Percentiles rank a stretch among this genome's conserved stretches.
These are phyloP conservation scores for Jackrogersella minutella DNA, from an alignment of 495 filamentous ascomycete genomes.

Conservation along the genomic window DNA sequence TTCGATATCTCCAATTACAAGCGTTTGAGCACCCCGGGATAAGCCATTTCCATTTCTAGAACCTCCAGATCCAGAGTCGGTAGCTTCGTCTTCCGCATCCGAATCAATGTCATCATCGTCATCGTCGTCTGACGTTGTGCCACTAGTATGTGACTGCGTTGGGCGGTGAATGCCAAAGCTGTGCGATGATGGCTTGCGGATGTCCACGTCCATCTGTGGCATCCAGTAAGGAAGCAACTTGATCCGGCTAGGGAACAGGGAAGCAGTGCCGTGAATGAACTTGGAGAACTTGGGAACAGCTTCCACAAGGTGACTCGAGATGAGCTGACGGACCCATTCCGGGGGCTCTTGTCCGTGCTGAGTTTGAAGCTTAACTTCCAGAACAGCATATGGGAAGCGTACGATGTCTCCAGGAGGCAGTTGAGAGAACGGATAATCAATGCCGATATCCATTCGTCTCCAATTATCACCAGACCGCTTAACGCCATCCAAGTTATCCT, in stretches of 20 bases:
- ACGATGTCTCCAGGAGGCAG: slow-evolving; percentile 84
- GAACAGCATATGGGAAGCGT: slow-evolving; percentile 92
- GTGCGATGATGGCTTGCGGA: slow-evolving; percentile 87
- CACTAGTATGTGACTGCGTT: slow-evolving; percentile 73
- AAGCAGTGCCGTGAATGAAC: slow-evolving; percentile 95
- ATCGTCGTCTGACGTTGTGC: slow-evolving; percentile 77
- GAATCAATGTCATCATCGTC: slow-evolving; percentile 65
- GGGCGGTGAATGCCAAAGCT: slow-evolving; percentile 88
- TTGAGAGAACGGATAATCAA: slow-evolving; percentile 94
- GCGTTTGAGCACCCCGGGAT: slow-evolving; percentile 43
- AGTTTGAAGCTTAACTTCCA: slow-evolving; percentile 98
- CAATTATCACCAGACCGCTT: slow-evolving; percentile 85
- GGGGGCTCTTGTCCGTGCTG: slow-evolving; percentile 97
- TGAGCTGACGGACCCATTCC: slow-evolving; percentile 93
- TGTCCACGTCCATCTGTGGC: slow-evolving; percentile 98
- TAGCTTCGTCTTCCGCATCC: slow-evolving; percentile 60
- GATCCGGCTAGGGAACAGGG: slow-evolving; percentile 85
- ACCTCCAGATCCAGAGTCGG: slow-evolving; percentile 15
- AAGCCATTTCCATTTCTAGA: slow-evolving; percentile 43
- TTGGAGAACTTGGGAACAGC: slow-evolving; percentile 99
- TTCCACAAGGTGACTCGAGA: slow-evolving; percentile 92
- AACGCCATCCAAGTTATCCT: slow-evolving; percentile 90
- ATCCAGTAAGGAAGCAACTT: slow-evolving; percentile 95
- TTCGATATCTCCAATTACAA: slow-evolving; percentile 54
- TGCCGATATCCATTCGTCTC: slow-evolving; percentile 96